Evolutionary conservation across 2,329 filamentous ascomycete genomes (phyloP).

Genomic region (Tolypocladium tundrense): DNA sequence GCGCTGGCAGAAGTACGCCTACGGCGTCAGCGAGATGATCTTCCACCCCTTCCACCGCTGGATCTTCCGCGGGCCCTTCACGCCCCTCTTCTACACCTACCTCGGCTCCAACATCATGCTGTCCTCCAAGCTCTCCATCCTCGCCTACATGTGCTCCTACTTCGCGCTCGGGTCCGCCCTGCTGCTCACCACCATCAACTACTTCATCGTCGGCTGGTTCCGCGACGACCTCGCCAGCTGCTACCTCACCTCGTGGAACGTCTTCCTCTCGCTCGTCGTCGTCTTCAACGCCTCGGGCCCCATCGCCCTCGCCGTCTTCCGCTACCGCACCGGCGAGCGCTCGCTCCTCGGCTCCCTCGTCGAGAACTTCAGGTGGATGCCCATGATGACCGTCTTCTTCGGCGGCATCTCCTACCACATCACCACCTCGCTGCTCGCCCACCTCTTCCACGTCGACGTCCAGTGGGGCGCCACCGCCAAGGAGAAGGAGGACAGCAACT

Average conservation of each 20-base stretch:
- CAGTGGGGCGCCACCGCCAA: slow-evolving; percentile 48
- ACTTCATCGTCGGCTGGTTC: slow-evolving; percentile 62
- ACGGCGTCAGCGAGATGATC: slow-evolving; percentile 60
- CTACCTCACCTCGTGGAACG: slow-evolving; percentile 57
- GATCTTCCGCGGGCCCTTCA: slow-evolving; percentile 53
- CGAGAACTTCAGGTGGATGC: slow-evolving; percentile 51
- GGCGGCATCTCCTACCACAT: slow-evolving; percentile 33
- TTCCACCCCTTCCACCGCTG: slow-evolving; percentile 58
- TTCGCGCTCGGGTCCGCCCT: slow-evolving; percentile 60
- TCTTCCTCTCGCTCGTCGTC: slow-evolving; percentile 52
- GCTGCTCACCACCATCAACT: slow-evolving; percentile 58
- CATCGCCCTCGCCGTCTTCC: slow-evolving; percentile 48
- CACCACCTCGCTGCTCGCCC: slow-evolving; percentile 28
- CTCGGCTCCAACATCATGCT: slow-evolving; percentile 50
- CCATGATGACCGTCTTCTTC: slow-evolving; percentile 37
- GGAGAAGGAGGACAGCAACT: slow-evolving; percentile 45
- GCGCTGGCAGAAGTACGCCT: slow-evolving; percentile 66
- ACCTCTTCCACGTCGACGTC: slow-evolving; percentile 33
- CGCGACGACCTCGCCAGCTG: slow-evolving; percentile 56
- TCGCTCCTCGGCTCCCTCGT: slow-evolving; percentile 29
- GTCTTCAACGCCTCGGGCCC: slow-evolving; percentile 56
- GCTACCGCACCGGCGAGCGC: slow-evolving; percentile 49
- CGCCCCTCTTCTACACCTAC: slow-evolving; percentile 52
- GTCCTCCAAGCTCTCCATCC: slow-evolving; percentile 59
- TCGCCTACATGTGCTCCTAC: slow-evolving; percentile 63